Evolutionary conservation across 2,329 filamentous ascomycete species (phyloP).

Genomic region (Helicocarpus griseus): DNA sequence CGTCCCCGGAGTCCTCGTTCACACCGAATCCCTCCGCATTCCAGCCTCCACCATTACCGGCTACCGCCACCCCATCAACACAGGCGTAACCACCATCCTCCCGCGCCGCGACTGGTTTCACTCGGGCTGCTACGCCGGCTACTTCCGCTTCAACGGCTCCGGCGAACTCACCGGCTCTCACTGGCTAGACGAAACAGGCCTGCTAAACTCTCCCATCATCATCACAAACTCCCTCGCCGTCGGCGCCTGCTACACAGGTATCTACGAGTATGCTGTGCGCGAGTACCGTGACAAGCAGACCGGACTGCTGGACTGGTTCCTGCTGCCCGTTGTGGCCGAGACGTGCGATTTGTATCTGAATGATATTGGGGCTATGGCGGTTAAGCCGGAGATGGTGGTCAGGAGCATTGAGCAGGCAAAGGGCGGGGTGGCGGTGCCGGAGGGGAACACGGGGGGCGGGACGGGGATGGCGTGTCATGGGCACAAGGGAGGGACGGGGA

Average conservation of each 20-base stretch:
- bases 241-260: constrained; percentile 49
- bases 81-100: constrained; percentile 36
- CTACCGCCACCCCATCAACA: constrained; percentile 19
- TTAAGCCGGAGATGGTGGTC: constrained; percentile 46
- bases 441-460: constrained; percentile 58
- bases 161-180: constrained; percentile 54
- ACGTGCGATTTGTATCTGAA: constrained; percentile 56
- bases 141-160: constrained; percentile 54
- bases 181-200: constrained; percentile 53
- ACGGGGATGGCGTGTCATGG: constrained; percentile 58
- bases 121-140: constrained; percentile 33
- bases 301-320: constrained; percentile 42
- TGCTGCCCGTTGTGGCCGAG: constrained; percentile 50
- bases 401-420: constrained; percentile 44
- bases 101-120: constrained; percentile 34
- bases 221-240: constrained; percentile 51
- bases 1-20: constrained; percentile 34
- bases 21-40: constrained; percentile 16
- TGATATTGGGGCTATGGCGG: constrained; percentile 46
- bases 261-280: constrained; percentile 47
- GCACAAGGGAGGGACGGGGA: constrained; percentile 59
- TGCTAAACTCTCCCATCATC: constrained; percentile 50
- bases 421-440: constrained; percentile 40
- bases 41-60: constrained; percentile 13
- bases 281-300: constrained; percentile 33